These are phyloP conservation scores for Hymenotorrendiella dingleyae DNA, from an alignment of 2,329 filamentous ascomycete genomes.

Conservation along the genomic window DNA sequence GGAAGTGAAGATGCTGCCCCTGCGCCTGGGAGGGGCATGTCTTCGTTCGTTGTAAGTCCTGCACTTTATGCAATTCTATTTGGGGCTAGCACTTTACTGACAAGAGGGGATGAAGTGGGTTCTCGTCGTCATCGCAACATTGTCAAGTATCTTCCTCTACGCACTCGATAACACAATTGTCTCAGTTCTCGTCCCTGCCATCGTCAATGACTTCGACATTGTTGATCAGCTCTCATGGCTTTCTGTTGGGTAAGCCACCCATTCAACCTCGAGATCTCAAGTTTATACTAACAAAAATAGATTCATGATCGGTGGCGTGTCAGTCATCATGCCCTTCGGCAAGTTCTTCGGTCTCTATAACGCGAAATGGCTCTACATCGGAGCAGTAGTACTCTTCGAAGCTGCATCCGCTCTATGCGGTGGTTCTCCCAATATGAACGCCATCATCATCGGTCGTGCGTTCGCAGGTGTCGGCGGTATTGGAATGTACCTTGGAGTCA, in stretches of 20 bases:
- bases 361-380: conserved; percentile 18
- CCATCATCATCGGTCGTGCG: conserved; percentile 40
- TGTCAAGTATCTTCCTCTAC: conserved; percentile 29
- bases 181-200: not conserved
- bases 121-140: too few species aligned
- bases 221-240: conserved; percentile 38
- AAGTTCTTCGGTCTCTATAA: conserved; percentile 16
- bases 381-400: conserved; percentile 12
- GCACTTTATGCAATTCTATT: too few species aligned
- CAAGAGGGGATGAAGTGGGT: too few species aligned
- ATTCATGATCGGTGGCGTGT: not conserved
- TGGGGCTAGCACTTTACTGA: too few species aligned
- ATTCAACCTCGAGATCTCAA: too few species aligned
- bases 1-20: too few species aligned
- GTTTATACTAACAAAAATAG: too few species aligned
- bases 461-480: conserved; percentile 35
- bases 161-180: conserved; percentile 3
- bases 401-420: conserved; percentile 24
- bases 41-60: too few species aligned
- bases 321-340: conserved; percentile 24
- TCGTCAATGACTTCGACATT: conserved; percentile 27
- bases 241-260: conserved; percentile 26
- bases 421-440: conserved; percentile 27
- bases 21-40: too few species aligned
- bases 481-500: conserved; percentile 37